Evolutionary conservation across 805 yeast species (phyloP), one percentile per base, ranked within the genome.

Genomic region (Pichia ethanolica): DNA sequence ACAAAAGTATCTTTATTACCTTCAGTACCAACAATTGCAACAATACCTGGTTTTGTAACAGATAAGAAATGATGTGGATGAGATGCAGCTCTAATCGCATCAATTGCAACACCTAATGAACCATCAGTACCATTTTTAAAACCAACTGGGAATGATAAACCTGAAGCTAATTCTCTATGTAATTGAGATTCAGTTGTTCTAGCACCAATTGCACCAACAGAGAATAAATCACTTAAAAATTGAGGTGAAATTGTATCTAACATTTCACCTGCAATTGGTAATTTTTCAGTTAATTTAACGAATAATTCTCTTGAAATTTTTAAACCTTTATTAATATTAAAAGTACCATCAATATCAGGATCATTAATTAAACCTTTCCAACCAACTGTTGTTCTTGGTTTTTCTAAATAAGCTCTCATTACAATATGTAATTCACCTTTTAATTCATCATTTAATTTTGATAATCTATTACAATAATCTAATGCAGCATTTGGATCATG

Each of bases 41-140:
- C 96, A 52, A 89, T 79, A 63, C 99, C 99, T 14, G 95, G 95
- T 67, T 91, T 91, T 11, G 97, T 93, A 52, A 93, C 98, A 20
- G 91, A 83, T 64, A 91, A 71, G 77, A 91, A 93, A 68, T 91
- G 97, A 66, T 91, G 99, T 9, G 95, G 88, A 67, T 86, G 88
- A 30, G 90, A 74, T 40, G 98, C 95, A 44, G 98, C 91, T 62
- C 88, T 78, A 64, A 89, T 78, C 32, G 99, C 99, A 64, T 91
- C 99, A 45, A 93, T 74, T 11, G 99, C 96, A 54, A 91, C 97
- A 51, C 81, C 85, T 54, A 91, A 73, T 45, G 93, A 77, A 65
- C 99, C 99, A 67, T 91, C 99, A 39, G 99, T 91, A 69, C 98
- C 99, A 68, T 91, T 91, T 73, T 91, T 91, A 85, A 91, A 91